phyloP scores from a whole-genome alignment of 139 green algal genomes.

The Tetratostichococcus sp. region DNA sequence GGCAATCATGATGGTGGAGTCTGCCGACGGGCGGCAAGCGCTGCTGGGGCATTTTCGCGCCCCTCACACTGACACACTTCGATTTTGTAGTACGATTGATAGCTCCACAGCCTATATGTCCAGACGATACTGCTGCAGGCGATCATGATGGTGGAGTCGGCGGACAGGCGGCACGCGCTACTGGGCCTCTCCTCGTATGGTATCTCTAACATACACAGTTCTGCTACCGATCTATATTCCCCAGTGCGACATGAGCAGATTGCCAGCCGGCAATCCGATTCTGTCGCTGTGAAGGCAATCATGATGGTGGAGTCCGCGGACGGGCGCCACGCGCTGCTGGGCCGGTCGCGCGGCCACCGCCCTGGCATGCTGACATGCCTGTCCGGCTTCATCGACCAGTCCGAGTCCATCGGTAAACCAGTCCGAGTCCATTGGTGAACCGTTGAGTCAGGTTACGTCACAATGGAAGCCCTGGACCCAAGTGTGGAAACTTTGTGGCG shows the following conservation, averaged over 20 bases:
- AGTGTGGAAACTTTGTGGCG: background rate
- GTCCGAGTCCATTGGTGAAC: conserved; percentile 58
- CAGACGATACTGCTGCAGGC: background rate
- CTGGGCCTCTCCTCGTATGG: too few relatives aligned
- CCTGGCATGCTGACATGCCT: conserved; percentile 75
- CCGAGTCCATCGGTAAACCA: conserved; percentile 61
- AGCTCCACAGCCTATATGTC: too few relatives aligned
- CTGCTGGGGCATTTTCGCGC: conserved; percentile 61
- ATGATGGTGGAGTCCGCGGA: conserved; percentile 72
- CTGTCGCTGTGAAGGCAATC: conserved; percentile 47
- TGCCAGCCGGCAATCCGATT: background rate
- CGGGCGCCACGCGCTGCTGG: conserved; percentile 58
- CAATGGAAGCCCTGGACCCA: too few relatives aligned
- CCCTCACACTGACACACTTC: conserved; percentile 45
- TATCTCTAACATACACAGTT: too few relatives aligned
- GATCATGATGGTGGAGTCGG: background rate
- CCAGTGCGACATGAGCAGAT: too few relatives aligned
- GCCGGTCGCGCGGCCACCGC: conserved; percentile 34
- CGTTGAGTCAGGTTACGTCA: background rate
- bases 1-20: conserved; percentile 79
- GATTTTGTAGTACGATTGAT: too few relatives aligned
- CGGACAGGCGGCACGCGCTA: too few relatives aligned
- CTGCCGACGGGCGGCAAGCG: conserved; percentile 45
- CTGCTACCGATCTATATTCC: background rate
- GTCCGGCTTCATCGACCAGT: conserved; percentile 75